Percentiles rank a stretch among this genome's conserved stretches.
Conservation (phyloP, 257 asterid species). For the Nemophila menziesii region DNA sequence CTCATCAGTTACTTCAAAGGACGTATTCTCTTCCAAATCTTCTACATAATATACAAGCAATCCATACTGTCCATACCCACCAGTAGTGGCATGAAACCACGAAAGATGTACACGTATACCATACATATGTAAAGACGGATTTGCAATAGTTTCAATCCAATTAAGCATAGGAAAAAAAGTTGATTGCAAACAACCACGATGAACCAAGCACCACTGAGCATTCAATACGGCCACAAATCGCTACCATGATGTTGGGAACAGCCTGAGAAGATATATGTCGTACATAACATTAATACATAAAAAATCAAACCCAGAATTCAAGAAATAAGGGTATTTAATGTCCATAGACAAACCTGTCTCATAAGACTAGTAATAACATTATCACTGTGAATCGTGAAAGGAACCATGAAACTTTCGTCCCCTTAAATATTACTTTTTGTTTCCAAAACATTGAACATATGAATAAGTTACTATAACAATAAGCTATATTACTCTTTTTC, state of each 20-base stretch:
- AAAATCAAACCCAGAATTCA: too few species aligned
- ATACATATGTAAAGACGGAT: constrained; percentile 63
- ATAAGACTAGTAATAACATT: constrained; percentile 76
- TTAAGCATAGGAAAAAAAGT: constrained; percentile 60
- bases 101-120: constrained; percentile 78
- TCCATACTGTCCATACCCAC: constrained; percentile 71
- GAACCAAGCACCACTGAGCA: constrained; percentile 82
- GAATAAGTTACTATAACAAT: too few species aligned
- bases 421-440: too few species aligned
- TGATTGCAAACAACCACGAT: constrained; percentile 64
- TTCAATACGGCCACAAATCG: constrained; percentile 98
- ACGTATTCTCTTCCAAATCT: constrained; percentile 25
- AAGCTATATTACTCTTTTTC: too few species aligned
- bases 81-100: constrained; percentile 60
- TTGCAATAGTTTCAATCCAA: constrained; percentile 79
- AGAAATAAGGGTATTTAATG: too few species aligned
- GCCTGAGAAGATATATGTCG: constrained; percentile 45
- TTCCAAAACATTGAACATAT: too few species aligned
- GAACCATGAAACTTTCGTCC: constrained; percentile 92
- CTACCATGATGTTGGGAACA: constrained; percentile 90
- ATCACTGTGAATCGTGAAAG: constrained; percentile 79
- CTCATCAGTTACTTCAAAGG: constrained; percentile 40
- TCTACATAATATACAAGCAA: constrained; percentile 55
- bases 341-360: constrained; percentile 99
- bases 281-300: too few species aligned